Evolutionary conservation across 2,329 filamentous ascomycete genomes (phyloP), one percentile per base, ranked within the genome.

Genomic region (Beauveria sp.): DNA sequence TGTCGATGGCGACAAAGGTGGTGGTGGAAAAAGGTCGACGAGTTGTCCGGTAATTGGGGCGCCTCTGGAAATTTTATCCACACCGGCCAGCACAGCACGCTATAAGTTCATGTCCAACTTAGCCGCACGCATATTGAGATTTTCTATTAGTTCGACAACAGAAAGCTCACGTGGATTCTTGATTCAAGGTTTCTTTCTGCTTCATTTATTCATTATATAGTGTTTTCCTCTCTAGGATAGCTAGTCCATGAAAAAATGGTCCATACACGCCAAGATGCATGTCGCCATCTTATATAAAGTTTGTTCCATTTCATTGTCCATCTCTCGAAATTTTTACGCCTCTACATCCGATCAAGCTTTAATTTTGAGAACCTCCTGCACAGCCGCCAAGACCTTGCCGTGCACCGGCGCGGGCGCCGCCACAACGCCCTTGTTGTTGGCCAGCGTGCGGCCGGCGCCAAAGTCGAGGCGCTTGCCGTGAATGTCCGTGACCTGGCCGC

Each of bases 381-480:
- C 94, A 4, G 83, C 93, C 66, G 85, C 80, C 55, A 97, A 83
- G 5, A 97, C 91, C 68, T 87, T 77, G 28, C 73, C 80, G 71
- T 97, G 92, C 28, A 94, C 83, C 40, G 83, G 84, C 66, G 82
- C 85, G 1, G 92, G 91, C 37, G 92, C 91, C 40, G 93, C 94
- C 65, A 99, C 86, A 30, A 99, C 91, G 46, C 96, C 94, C 81
- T 92, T 96, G 77, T 99, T 99, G 69, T 87, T 85, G 68, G 85
- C 86, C 68, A 99, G 79, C 44, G 92, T 97, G 72, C 94, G 82
- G 55, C 94, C 94, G 61, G 87, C 83, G 69, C 86, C 85, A 74
- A 99, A 99, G 74, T 99, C 89, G 62, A 99, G 80, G 63, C 85
- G 82, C 71, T 90, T 90, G 68, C 96, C 94, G 64, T 88, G 82